Percentiles rank a stretch among this genome's conserved stretches.
These are phyloP conservation scores for Mucuna pruriens DNA, from an alignment of 306 rosid species.

Conservation along the genomic window DNA sequence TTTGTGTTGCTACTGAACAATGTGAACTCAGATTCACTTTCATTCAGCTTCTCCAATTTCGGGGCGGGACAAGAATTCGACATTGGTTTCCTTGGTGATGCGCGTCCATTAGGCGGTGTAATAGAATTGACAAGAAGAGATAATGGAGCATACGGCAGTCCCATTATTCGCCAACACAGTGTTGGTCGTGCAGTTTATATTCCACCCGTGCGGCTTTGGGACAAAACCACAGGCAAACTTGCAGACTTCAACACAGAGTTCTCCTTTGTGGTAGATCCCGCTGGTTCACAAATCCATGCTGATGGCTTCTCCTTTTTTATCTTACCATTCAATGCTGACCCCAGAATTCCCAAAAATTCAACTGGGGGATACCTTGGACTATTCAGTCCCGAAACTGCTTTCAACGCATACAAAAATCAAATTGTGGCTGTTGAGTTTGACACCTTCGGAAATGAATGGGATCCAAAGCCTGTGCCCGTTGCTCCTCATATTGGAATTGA, in stretches of 20 bases:
- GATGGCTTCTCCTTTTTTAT: slow-evolving; percentile 65
- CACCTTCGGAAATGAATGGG: slow-evolving; percentile 58
- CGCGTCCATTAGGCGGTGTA: background rate
- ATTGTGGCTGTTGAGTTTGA: no score
- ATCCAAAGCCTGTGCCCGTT: slow-evolving; percentile 19
- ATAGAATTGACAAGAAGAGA: slow-evolving; percentile 26
- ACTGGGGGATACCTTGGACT: no score
- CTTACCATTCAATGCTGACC: slow-evolving; percentile 38
- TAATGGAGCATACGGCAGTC: background rate
- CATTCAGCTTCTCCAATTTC: background rate
- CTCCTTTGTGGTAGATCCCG: background rate
- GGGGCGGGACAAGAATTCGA: background rate
- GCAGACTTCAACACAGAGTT: background rate
- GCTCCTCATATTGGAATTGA: slow-evolving; percentile 58
- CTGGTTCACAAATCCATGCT: slow-evolving; percentile 14
- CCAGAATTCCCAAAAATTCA: slow-evolving; percentile 31
- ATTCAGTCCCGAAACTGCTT: no score
- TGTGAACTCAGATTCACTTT: slow-evolving; percentile 17
- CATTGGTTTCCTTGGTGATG: background rate
- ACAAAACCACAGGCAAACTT: background rate
- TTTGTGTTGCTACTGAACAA: background rate
- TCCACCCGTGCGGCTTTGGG: background rate
- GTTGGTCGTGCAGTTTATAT: background rate
- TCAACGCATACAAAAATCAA: no score
- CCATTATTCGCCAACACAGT: background rate